These are phyloP conservation scores for Agapanthus africanus DNA, from an alignment of 106 monocot genomes.

Conservation along the genomic window DNA sequence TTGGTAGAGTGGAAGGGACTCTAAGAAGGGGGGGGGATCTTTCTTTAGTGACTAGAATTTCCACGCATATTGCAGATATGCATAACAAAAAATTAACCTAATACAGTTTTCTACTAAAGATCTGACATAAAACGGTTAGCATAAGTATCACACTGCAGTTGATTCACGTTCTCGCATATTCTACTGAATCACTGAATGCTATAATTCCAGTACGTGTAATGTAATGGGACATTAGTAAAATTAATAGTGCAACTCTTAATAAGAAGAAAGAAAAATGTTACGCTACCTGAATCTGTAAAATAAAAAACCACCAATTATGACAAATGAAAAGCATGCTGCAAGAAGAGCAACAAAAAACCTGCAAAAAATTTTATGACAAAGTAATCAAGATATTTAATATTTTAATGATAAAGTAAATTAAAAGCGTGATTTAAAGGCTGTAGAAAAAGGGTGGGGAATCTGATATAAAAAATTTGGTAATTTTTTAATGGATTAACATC, in stretches of 20 bases:
- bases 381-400: background rate
- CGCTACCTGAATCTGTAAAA: slow-evolving; percentile 79
- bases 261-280: background rate
- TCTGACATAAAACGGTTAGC: background rate
- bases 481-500: background rate
- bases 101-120: background rate
- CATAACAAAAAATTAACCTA: too few relatives aligned
- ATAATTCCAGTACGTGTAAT: background rate
- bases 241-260: background rate
- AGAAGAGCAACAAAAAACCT: slow-evolving; percentile 77
- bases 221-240: background rate
- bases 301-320: slow-evolving; percentile 74
- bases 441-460: background rate
- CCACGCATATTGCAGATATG: too few relatives aligned
- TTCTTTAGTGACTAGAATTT: too few relatives aligned
- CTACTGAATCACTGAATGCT: background rate
- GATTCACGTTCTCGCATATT: background rate
- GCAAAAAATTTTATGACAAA: slow-evolving; percentile 1
- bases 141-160: background rate
- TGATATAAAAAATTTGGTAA: background rate
- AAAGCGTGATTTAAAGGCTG: background rate
- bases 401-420: slow-evolving; percentile 1
- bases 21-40: too few relatives aligned
- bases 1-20: too few relatives aligned
- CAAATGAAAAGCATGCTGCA: slow-evolving; percentile 73